Conservation (phyloP, 2,329 filamentous ascomycete species). For the Xylariaceae sp. region DNA sequence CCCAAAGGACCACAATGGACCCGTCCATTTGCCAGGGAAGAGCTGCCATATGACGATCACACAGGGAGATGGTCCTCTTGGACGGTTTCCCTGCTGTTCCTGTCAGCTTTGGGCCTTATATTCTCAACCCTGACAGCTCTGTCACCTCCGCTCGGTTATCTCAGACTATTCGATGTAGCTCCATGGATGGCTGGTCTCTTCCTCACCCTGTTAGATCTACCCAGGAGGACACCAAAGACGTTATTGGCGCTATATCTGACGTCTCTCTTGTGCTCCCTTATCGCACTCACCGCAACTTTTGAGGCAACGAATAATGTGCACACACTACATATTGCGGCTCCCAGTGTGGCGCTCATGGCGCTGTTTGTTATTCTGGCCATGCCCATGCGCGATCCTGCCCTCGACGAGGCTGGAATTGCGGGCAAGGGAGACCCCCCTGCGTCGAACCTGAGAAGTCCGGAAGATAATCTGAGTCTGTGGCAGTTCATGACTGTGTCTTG, state of each 20-base stretch:
- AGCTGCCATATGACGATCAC: slow-evolving; percentile 17
- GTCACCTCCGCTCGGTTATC: slow-evolving; percentile 27
- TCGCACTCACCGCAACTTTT: slow-evolving; percentile 26
- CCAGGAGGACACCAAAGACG: slow-evolving; percentile 40
- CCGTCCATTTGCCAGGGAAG: slow-evolving; percentile 42
- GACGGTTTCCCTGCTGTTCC: slow-evolving; percentile 35
- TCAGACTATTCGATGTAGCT: slow-evolving; percentile 34
- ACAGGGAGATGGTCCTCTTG: slow-evolving; percentile 38
- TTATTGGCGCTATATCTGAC: slow-evolving; percentile 39
- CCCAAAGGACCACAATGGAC: slow-evolving; percentile 39
- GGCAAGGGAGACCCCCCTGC: slow-evolving; percentile 53
- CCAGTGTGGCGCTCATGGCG: slow-evolving; percentile 43
- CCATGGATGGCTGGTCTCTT: slow-evolving; percentile 40
- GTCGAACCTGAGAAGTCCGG: slow-evolving; percentile 61
- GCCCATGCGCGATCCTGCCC: slow-evolving; percentile 61
- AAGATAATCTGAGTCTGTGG: slow-evolving; percentile 75
- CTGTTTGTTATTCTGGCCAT: slow-evolving; percentile 58
- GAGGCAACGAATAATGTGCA: slow-evolving; percentile 32
- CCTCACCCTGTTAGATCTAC: slow-evolving; percentile 38
- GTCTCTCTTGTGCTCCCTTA: slow-evolving; percentile 33
- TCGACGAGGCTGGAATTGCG: slow-evolving; percentile 56
- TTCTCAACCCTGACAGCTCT: slow-evolving; percentile 34
- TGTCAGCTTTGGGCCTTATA: slow-evolving; percentile 36
- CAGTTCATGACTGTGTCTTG: slow-evolving; percentile 83
- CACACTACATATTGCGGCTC: slow-evolving; percentile 34